A percentile compares a stretch with the other conserved stretches of the same genome.
Conservation (phyloP, 2,329 filamentous ascomycete species). For the Cytospora piceicola region DNA sequence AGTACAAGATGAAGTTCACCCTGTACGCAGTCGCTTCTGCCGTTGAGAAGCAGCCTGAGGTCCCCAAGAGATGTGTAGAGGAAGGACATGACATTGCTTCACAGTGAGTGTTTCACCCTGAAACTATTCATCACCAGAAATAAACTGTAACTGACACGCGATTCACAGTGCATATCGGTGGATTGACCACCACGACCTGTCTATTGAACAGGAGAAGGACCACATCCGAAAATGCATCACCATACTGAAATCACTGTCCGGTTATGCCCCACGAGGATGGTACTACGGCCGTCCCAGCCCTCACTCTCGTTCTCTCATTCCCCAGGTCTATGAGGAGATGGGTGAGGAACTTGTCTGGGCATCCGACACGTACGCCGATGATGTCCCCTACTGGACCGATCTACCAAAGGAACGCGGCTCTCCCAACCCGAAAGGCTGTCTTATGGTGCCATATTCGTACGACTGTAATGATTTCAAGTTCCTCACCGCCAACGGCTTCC, state of each 20-base stretch:
- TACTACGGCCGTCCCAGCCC: constrained; percentile 53
- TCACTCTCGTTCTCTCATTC: constrained; percentile 50
- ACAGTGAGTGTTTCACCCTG: constrained; percentile 37
- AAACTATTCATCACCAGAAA: background rate
- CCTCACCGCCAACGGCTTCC: constrained; percentile 47
- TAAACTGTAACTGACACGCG: background rate
- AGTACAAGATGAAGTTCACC: constrained; percentile 53
- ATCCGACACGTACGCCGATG: constrained; percentile 57
- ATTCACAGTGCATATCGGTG: constrained; percentile 48
- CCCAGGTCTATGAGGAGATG: constrained; percentile 56
- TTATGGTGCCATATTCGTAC: constrained; percentile 59
- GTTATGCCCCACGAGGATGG: constrained; percentile 52
- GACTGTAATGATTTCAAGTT: constrained; percentile 59
- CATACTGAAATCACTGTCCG: constrained; percentile 47
- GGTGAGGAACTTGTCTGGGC: constrained; percentile 54
- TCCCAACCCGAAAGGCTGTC: constrained; percentile 48
- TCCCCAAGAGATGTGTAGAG: constrained; percentile 51
- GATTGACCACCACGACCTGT: constrained; percentile 54
- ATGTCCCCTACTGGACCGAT: constrained; percentile 60
- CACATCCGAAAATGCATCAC: constrained; percentile 50
- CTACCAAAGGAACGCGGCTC: constrained; percentile 51
- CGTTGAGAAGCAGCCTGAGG: constrained; percentile 51
- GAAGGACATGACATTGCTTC: constrained; percentile 55
- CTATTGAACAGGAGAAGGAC: constrained; percentile 50
- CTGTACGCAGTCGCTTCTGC: constrained; percentile 55